Base-by-base conservation (phyloP, 805 yeast species). In the Saturnispora gosingensis region DNA sequence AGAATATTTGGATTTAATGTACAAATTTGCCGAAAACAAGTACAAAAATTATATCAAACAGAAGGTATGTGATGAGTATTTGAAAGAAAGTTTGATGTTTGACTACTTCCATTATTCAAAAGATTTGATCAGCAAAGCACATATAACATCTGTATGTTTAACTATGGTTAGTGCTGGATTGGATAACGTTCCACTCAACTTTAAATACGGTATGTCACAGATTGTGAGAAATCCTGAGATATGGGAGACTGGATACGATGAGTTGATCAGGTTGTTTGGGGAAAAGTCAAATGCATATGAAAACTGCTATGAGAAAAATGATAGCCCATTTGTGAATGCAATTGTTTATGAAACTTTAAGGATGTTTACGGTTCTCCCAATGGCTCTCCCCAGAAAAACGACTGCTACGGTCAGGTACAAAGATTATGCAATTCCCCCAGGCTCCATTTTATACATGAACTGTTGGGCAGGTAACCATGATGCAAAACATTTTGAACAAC, bases 91-190 rank as follows among this genome's bases (percentile, higher is more conserved):
- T 43, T n/a, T 66, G 20, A 63, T 61, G 48, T 67, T 64, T 45
- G 56, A 56, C 35, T 66, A 65, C 39, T 58, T 60, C 42, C 53
- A 53, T 47, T 54, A 50, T 28, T 51, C 45, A 22, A 55, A 40
- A 40, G 46, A 25, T 11, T 42, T 11, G 6, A 25, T 57, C 5
- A 46, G 54, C 4, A 16, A 43, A 3, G 61, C 52, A 27, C 57
- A 58, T 25, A 53, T 73, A 11, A 64, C 66, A 8, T 78, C 86
- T 44, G 72, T 82, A 5, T 84, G 90, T 60, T 67, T 85, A 40
- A 82, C 90, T 0, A 79, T 84, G 83, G 82, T 85, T 0, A 82
- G 88, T 57, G 93, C 90, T 8, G 93, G 93, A 0, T 67, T 85
- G 24, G 91, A 85, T 61, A 85, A 85, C 55, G 77, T 83, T 0